Conservation (phyloP, 1,284 basidiomycete genomes). For the Coniferiporia weirii region DNA sequence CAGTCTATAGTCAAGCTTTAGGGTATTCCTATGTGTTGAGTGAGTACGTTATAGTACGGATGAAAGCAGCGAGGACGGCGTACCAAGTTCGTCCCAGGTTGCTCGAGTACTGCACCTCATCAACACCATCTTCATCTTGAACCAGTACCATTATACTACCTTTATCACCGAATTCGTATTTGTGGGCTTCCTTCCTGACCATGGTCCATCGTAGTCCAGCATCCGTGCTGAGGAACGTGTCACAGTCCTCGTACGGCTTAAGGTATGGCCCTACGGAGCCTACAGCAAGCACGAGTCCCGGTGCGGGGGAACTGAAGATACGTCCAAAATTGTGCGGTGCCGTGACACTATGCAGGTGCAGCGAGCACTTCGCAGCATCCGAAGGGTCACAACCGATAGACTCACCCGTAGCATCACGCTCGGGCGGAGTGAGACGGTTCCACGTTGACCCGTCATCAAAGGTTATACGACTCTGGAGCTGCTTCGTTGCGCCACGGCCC, state of each 20-base stretch:
- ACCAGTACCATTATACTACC: conserved; percentile 82
- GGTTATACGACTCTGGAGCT: conserved; percentile 76
- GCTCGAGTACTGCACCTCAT: conserved; percentile 75
- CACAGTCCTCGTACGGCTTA: conserved; percentile 79
- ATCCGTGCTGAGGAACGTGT: conserved; percentile 91
- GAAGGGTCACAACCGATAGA: conserved; percentile 56
- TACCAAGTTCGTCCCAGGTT: conserved; percentile 85
- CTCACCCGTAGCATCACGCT: conserved; percentile 54
- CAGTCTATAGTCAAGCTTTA: conserved; percentile 67
- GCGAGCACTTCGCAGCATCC: conserved; percentile 62
- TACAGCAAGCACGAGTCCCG: conserved; percentile 93
- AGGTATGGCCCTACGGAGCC: conserved; percentile 78
- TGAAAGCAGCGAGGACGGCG: conserved; percentile 23
- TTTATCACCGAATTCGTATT: conserved; percentile 94
- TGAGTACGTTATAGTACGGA: background rate
- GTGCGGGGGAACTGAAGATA: conserved; percentile 91
- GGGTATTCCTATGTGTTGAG: conserved; percentile 51
- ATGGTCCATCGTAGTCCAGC: conserved; percentile 86
- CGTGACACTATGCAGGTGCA: conserved; percentile 92
- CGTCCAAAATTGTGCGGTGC: conserved; percentile 89
- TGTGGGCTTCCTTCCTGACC: conserved; percentile 74
- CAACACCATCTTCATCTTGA: conserved; percentile 81
- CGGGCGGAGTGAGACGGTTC: conserved; percentile 53
- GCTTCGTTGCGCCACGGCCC: conserved; percentile 56
- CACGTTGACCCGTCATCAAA: conserved; percentile 73